Percentiles rank a stretch among this genome's conserved stretches.
Evolutionary conservation across 352 stramenopile species (phyloP).

Genomic region (Globisporangium takayamanum): DNA sequence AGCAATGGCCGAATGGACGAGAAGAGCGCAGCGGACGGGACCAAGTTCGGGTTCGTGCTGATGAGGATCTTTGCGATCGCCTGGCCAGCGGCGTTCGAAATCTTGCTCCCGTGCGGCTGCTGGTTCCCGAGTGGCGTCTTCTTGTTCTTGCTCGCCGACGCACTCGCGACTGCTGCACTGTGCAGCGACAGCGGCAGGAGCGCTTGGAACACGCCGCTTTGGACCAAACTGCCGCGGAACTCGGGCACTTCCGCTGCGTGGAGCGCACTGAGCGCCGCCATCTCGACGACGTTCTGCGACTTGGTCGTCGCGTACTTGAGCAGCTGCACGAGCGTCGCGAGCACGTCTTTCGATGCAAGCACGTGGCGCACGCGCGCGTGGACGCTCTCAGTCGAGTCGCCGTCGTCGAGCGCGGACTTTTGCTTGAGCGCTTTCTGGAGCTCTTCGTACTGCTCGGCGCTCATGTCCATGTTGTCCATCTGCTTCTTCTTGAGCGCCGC

Average conservation of each 20-base stretch:
- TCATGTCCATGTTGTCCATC: conserved; percentile 96
- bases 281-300: conserved; percentile 72
- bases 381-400: conserved; percentile 80
- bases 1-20: conserved; percentile 85
- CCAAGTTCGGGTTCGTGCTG: conserved; percentile 93
- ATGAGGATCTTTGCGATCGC: conserved; percentile 95
- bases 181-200: conserved; percentile 57
- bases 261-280: conserved; percentile 62
- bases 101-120: conserved; percentile 65
- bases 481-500: conserved; percentile 93
- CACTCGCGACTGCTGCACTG: neutral
- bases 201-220: conserved; percentile 71
- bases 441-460: conserved; percentile 97
- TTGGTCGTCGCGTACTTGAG: conserved; percentile 71
- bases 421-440: conserved; percentile 92
- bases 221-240: conserved; percentile 69
- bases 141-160: conserved; percentile 3
- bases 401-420: conserved; percentile 91
- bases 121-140: conserved; percentile 33
- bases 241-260: conserved; percentile 57
- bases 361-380: conserved; percentile 49
- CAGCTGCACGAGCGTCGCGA: conserved; percentile 74
- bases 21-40: conserved; percentile 68
- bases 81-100: conserved; percentile 85
- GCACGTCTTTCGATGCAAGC: conserved; percentile 37